phyloP scores from a whole-genome alignment of 2,329 filamentous ascomycete genomes.

The Fusarium burgessii region DNA sequence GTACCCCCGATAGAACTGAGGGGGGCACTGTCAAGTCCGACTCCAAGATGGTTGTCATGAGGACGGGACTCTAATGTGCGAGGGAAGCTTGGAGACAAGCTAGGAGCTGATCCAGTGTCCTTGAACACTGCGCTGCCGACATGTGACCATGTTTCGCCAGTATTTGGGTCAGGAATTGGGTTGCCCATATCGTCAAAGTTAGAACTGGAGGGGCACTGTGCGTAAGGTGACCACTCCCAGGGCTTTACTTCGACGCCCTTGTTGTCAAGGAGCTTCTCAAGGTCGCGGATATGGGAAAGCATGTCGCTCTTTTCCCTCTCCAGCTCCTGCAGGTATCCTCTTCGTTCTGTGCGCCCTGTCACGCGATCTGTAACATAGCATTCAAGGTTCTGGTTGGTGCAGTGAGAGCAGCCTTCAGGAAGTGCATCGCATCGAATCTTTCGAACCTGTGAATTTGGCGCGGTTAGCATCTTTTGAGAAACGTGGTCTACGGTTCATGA shows the following conservation, averaged over 20 bases:
- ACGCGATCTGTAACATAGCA: slow-evolving; percentile 91
- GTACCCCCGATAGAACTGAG: slow-evolving; percentile 82
- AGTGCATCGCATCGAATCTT: slow-evolving; percentile 90
- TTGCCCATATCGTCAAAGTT: slow-evolving; percentile 46
- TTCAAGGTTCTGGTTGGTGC: slow-evolving; percentile 78
- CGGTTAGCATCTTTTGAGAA: slow-evolving; percentile 15
- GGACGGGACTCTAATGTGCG: slow-evolving; percentile 56
- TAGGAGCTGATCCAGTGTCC: slow-evolving; percentile 42
- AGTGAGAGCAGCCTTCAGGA: slow-evolving; percentile 85
- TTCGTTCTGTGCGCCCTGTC: slow-evolving; percentile 80
- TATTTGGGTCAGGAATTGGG: slow-evolving; percentile 36
- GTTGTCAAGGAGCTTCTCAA: slow-evolving; percentile 74
- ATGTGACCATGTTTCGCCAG: slow-evolving; percentile 50
- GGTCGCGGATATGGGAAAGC: slow-evolving; percentile 73
- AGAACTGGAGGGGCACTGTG: slow-evolving; percentile 44
- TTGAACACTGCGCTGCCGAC: slow-evolving; percentile 53
- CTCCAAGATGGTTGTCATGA: slow-evolving; percentile 75
- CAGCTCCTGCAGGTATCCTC: slow-evolving; percentile 82
- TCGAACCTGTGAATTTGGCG: slow-evolving; percentile 66
- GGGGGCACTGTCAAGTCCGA: slow-evolving; percentile 70
- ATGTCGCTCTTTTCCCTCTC: slow-evolving; percentile 79
- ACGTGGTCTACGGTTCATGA: neutral
- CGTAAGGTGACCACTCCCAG: slow-evolving; percentile 53
- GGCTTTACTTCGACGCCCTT: slow-evolving; percentile 71
- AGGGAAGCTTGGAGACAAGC: slow-evolving; percentile 47